Conservation (phyloP, 2,329 filamentous ascomycete species). For the Thermothelomyces thermophilus region DNA sequence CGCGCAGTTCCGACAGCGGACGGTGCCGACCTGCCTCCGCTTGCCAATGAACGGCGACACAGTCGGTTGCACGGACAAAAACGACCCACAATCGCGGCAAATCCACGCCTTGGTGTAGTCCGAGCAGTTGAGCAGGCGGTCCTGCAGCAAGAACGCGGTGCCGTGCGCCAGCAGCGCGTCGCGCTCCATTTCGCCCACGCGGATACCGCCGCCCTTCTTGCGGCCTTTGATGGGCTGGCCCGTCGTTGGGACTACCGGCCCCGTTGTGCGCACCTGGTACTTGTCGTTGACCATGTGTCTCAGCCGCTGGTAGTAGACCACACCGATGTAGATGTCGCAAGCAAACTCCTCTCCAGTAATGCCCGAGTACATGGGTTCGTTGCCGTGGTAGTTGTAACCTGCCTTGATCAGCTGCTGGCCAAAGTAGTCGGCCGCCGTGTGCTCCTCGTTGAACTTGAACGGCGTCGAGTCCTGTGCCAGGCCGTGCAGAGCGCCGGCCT, state of each 20-base stretch:
- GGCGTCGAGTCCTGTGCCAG: conserved; percentile 94
- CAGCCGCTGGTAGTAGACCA: conserved; percentile 96
- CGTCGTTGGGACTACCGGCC: conserved; percentile 81
- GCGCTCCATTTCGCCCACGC: conserved; percentile 98
- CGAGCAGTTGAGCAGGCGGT: conserved; percentile 93
- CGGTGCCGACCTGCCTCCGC: conserved; percentile 60
- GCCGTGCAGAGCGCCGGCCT: conserved; percentile 88
- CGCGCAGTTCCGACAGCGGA: conserved; percentile 76
- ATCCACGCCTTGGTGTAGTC: conserved; percentile 88
- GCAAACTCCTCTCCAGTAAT: conserved; percentile 92
- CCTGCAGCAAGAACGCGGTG: conserved; percentile 88
- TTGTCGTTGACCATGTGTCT: conserved; percentile 99
- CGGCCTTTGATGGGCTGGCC: conserved; percentile 96
- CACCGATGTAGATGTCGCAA: conserved; percentile 92
- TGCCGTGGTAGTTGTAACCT: conserved; percentile 96
- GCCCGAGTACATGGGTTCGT: conserved; percentile 97
- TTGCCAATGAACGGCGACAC: conserved; percentile 60
- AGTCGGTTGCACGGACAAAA: conserved; percentile 78
- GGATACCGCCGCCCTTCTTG: conserved; percentile 94
- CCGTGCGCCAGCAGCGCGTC: conserved; percentile 93
- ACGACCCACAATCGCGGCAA: conserved; percentile 82
- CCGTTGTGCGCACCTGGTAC: conserved; percentile 94
- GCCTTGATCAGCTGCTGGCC: conserved; percentile 92
- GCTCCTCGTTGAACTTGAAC: conserved; percentile 87
- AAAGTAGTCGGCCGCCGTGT: conserved; percentile 90